phyloP scores from a whole-genome alignment of 2,329 filamentous ascomycete species.

The Stemphylium lycopersici region DNA sequence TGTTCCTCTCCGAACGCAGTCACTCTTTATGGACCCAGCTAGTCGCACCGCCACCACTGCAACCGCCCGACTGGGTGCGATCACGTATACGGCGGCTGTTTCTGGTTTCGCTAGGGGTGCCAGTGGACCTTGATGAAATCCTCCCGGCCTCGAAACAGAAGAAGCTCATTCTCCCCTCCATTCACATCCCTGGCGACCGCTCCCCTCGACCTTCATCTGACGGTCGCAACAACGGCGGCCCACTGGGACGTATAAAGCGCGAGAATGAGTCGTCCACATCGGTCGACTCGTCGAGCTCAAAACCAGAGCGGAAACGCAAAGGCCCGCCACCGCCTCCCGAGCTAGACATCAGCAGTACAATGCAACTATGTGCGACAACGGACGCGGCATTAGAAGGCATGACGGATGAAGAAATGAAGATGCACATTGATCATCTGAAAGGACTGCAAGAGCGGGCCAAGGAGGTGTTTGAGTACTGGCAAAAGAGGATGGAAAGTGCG shows the following conservation, averaged over 20 bases:
- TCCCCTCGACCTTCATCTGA: slow-evolving; percentile 48
- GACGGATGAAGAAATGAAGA: slow-evolving; percentile 75
- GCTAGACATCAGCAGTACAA: slow-evolving; percentile 78
- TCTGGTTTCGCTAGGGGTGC: slow-evolving; percentile 92
- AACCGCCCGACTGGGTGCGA: slow-evolving; percentile 97
- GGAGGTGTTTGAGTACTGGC: slow-evolving; percentile 85
- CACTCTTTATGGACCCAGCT: slow-evolving; percentile 96
- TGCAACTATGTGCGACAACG: slow-evolving; percentile 81
- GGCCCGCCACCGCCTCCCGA: slow-evolving; percentile 73
- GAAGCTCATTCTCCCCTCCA: slow-evolving; percentile 90
- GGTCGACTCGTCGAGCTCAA: slow-evolving; percentile 46
- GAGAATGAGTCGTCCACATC: slow-evolving; percentile 49
- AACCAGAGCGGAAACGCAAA: slow-evolving; percentile 53
- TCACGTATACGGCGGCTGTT: slow-evolving; percentile 94
- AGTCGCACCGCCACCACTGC: slow-evolving; percentile 89
- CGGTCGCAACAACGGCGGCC: slow-evolving; percentile 38
- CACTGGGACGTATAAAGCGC: slow-evolving; percentile 47
- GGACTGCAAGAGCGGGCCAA: slow-evolving; percentile 73
- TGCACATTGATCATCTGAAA: slow-evolving; percentile 73
- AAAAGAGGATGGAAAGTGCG: slow-evolving; percentile 82
- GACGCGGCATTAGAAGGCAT: slow-evolving; percentile 81
- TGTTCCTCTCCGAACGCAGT: slow-evolving; percentile 79
- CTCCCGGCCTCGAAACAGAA: slow-evolving; percentile 97
- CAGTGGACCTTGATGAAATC: slow-evolving; percentile 96
- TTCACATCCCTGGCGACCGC: slow-evolving; percentile 53